phyloP scores from a whole-genome alignment of 139 green algal species.

The Choricystis sp. region DNA sequence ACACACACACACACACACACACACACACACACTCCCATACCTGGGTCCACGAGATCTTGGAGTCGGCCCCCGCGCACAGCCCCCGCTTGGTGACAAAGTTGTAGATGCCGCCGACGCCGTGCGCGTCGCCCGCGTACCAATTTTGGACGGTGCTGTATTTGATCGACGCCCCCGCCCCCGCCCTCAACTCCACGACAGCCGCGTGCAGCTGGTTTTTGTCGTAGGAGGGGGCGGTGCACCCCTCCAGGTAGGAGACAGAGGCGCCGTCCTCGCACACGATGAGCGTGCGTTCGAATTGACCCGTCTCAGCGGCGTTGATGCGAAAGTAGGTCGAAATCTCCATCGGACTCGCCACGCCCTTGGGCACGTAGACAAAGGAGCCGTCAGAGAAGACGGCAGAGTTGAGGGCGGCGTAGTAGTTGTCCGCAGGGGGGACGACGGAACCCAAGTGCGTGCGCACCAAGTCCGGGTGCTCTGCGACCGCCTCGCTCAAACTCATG shows the following conservation, averaged over 20 bases:
- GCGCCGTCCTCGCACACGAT: conserved; percentile 90
- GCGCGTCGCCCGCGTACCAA: conserved; percentile 89
- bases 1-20: no score
- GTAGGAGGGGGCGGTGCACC: conserved; percentile 88
- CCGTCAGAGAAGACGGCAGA: conserved; percentile 94
- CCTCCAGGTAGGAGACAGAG: conserved; percentile 94
- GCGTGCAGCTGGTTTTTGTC: conserved; percentile 95
- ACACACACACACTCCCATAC: no score
- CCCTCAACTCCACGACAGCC: conserved; percentile 90
- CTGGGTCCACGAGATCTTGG: conserved; percentile 99
- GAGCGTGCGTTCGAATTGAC: conserved; percentile 97
- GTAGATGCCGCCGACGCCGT: conserved; percentile 88
- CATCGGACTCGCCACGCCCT: conserved; percentile 90
- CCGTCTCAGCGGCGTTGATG: conserved; percentile 93
- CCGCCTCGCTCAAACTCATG: conserved; percentile 87
- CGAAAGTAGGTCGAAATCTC: conserved; percentile 99
- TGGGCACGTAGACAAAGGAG: conserved; percentile 96
- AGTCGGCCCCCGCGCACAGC: conserved; percentile 74
- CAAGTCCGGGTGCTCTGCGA: conserved; percentile 90
- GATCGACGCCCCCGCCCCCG: conserved; percentile 76
- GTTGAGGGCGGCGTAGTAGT: conserved; percentile 98
- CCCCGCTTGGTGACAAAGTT: conserved; percentile 99
- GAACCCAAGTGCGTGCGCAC: conserved; percentile 80
- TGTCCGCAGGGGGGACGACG: conserved; percentile 87
- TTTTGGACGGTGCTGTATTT: conserved; percentile 99